Evolutionary conservation across 108 stramenopile species (phyloP).

Genomic region (Skeletonema tropicum): DNA sequence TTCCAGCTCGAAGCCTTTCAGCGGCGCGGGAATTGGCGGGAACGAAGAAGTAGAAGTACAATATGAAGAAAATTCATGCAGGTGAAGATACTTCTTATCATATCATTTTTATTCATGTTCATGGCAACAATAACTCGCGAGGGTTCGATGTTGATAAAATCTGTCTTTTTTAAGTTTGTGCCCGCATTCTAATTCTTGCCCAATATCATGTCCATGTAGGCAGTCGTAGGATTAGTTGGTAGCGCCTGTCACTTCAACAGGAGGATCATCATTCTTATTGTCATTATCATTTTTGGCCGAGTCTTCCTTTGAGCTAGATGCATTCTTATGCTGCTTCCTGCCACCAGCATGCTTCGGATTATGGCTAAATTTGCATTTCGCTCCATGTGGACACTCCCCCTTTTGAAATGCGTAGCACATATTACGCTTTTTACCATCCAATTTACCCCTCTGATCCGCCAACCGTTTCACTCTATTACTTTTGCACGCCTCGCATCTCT

Average conservation of each 20-base stretch:
- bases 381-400: conserved; percentile 13
- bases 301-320: background rate
- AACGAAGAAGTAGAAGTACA: background rate
- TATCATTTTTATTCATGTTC: too few species aligned
- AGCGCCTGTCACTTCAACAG: background rate
- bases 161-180: too few species aligned
- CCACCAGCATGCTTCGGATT: conserved; percentile 23
- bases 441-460: conserved; percentile 8
- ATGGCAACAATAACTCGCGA: too few species aligned
- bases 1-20: too few species aligned
- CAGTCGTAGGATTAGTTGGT: background rate
- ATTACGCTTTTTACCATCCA: conserved; percentile 15
- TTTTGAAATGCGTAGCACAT: conserved; percentile 24
- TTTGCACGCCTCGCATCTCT: conserved; percentile 12
- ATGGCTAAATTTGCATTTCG: conserved; percentile 16
- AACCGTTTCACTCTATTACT: background rate
- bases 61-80: conserved; percentile 8
- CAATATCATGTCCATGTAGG: too few species aligned
- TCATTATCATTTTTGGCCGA: background rate
- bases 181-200: too few species aligned
- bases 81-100: background rate
- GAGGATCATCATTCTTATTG: background rate
- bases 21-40: too few species aligned
- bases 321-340: background rate
- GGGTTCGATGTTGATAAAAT: too few species aligned